Percentiles rank a stretch among this genome's conserved stretches.
Conservation (phyloP, 164 flowering plant genomes). For the Aristolochia contorta region DNA sequence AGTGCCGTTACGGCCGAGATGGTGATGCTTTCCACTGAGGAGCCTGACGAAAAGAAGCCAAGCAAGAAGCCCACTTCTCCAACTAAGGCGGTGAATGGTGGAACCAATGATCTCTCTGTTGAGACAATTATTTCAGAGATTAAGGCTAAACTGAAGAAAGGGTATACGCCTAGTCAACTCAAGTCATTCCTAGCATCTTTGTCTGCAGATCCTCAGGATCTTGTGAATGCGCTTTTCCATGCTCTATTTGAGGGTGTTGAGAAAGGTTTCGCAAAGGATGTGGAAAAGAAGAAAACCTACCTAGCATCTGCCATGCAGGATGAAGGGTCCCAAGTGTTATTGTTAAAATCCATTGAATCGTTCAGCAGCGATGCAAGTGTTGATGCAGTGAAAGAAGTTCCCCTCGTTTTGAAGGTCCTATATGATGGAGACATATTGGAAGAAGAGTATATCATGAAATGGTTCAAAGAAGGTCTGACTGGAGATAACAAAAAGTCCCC, state of each 20-base stretch:
- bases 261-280: slow-evolving; percentile 59
- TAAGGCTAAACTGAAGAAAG: slow-evolving; percentile 32
- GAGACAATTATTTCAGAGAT: slow-evolving; percentile 27
- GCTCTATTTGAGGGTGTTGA: slow-evolving; percentile 47
- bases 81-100: not conserved
- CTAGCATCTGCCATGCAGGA: slow-evolving; percentile 34
- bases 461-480: slow-evolving; percentile 39
- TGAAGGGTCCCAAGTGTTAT: slow-evolving; percentile 32
- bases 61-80: slow-evolving; percentile 16
- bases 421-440: slow-evolving; percentile 60
- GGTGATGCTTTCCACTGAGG: slow-evolving; percentile 56
- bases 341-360: slow-evolving; percentile 38
- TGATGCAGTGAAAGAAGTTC: slow-evolving; percentile 46
- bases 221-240: slow-evolving; percentile 32
- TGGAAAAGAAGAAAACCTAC: slow-evolving; percentile 31
- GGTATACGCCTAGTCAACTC: slow-evolving; percentile 29
- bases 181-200: slow-evolving; percentile 24
- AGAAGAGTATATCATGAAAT: slow-evolving; percentile 45
- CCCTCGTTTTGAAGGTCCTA: slow-evolving; percentile 46
- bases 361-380: slow-evolving; percentile 36
- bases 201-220: slow-evolving; percentile 32
- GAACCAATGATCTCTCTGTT: not conserved
- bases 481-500: slow-evolving; percentile 30
- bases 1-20: slow-evolving; percentile 66
- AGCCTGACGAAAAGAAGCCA: slow-evolving; percentile 21